phyloP scores from a whole-genome alignment of 2,329 filamentous ascomycete species.

The Paraconiothyrium brasiliense region DNA sequence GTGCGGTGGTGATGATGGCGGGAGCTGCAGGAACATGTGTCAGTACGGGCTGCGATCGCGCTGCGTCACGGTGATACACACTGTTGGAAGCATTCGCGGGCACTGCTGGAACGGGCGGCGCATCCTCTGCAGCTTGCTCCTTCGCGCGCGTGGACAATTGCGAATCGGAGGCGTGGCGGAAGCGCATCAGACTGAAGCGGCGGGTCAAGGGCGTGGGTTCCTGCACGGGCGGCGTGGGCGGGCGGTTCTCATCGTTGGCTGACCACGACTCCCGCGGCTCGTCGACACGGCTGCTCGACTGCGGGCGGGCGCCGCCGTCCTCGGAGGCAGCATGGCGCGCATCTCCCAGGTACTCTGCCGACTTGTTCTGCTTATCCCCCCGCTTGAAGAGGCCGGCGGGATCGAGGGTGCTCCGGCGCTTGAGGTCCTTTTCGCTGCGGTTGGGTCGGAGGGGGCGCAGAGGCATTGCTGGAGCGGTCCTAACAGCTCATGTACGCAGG shows the following conservation, averaged over 20 bases:
- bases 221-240: constrained; percentile 45
- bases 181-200: constrained; percentile 76
- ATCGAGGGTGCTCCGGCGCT: constrained; percentile 56
- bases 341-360: constrained; percentile 36
- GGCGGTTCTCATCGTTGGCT: constrained; percentile 29
- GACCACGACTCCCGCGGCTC: constrained; percentile 29
- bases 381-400: constrained; percentile 49
- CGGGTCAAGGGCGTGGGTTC: constrained; percentile 53
- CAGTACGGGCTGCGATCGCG: constrained; percentile 29
- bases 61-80: constrained; percentile 23
- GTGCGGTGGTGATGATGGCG: constrained; percentile 89
- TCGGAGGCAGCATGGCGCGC: constrained; percentile 43
- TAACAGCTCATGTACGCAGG: constrained; percentile 49
- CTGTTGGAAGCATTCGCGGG: constrained; percentile 38
- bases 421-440: constrained; percentile 53
- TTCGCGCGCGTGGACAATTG: constrained; percentile 82
- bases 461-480: constrained; percentile 48
- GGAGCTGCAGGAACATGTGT: constrained; percentile 54
- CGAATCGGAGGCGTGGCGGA: constrained; percentile 92
- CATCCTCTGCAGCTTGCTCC: constrained; percentile 71
- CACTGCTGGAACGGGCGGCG: constrained; percentile 55
- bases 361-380: constrained; percentile 39
- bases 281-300: constrained; percentile 31
- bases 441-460: constrained; percentile 49
- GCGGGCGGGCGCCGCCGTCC: constrained; percentile 43